Base-by-base conservation (phyloP, 306 rosid genomes). In the Gastrolobium bilobum region DNA sequence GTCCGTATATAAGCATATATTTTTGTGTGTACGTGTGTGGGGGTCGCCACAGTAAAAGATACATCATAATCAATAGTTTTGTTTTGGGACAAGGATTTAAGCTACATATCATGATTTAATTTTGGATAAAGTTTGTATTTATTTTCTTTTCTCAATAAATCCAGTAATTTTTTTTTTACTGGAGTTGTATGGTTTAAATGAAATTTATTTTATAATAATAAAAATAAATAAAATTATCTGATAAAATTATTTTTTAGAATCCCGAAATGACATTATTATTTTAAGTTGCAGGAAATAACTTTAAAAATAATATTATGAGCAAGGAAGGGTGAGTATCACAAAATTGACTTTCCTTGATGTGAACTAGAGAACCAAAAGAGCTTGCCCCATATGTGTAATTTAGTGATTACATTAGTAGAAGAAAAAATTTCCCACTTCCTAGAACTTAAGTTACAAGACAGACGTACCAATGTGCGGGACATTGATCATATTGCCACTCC, bases 361-460 rank as follows among this genome's bases (percentile, higher is more conserved):
- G 68, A 73, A 42, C 59, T 44, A 68, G 52, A 80, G 43, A 65
- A 82, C 52, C 65, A 63, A 82, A 71, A 44, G 56, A 53, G 35
- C 62, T 61, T 69, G 26, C 60, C 61, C 50, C 72, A 69, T 52
- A 38, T 43, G 75, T 57, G 76, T 69, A 73, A 20, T 40, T 52
- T 64, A 51, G 68, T 63, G 79, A 63, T 75, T 82, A 86, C 85
- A 64, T 42, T 38, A 48, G 29, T 57, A 38, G 68, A 75, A 31
- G n/a, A 70, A 71, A 79, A 10, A 29, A 33, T 40, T 83, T 6
- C 15, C 30, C 33, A 57, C 35, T 82, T 39, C 53, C 46, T 44
- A 53, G 70, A 83, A 83, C 72, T 38, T 54, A 78, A 58, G 64
- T 77, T 71, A 73, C 84, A 81, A 53, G 59, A 40, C 46, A 59